phyloP scores from a whole-genome alignment of 1,284 basidiomycete species.

The Boletus semigastroideus region DNA sequence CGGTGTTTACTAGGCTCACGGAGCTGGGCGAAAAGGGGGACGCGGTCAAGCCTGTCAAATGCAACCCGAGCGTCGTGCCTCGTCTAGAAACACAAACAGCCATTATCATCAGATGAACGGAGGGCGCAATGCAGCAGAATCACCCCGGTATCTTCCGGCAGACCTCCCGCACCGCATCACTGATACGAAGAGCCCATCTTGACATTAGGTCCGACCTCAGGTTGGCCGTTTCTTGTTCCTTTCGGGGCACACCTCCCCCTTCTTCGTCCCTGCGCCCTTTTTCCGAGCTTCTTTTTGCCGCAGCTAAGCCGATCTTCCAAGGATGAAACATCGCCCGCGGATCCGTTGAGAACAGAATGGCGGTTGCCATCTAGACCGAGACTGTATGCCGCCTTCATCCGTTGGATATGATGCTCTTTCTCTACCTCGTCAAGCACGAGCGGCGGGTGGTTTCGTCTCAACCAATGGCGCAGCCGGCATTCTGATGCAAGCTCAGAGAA shows the following conservation, averaged over 20 bases:
- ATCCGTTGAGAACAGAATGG: slow-evolving; percentile 17
- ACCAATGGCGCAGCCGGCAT: slow-evolving; percentile 16
- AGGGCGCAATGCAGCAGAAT: background rate
- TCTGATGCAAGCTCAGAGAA: slow-evolving; percentile 8
- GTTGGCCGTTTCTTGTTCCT: slow-evolving; percentile 11
- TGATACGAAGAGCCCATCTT: slow-evolving; percentile 6
- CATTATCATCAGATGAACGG: slow-evolving; percentile 4
- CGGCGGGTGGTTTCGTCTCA: slow-evolving; percentile 10
- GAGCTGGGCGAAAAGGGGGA: slow-evolving; percentile 7
- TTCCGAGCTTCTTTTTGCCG: slow-evolving; percentile 22
- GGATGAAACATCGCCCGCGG: slow-evolving; percentile 29
- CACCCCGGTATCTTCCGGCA: slow-evolving; percentile 20
- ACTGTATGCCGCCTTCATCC: slow-evolving; percentile 15
- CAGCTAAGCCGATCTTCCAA: slow-evolving; percentile 27
- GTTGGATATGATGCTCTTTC: slow-evolving; percentile 18
- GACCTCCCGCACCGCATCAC: slow-evolving; percentile 11
- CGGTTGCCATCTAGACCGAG: slow-evolving; percentile 20
- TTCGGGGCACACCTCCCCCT: slow-evolving; percentile 9
- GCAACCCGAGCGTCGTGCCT: slow-evolving; percentile 1
- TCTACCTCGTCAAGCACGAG: slow-evolving; percentile 23
- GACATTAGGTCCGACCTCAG: slow-evolving; percentile 2
- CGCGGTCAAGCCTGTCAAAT: background rate
- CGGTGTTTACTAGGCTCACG: slow-evolving; percentile 10
- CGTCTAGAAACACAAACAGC: slow-evolving; percentile 3
- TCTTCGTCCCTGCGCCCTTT: slow-evolving; percentile 12